These are phyloP conservation scores for Saccharata proteae DNA, from an alignment of 2,329 filamentous ascomycete species.

Conservation along the genomic window DNA sequence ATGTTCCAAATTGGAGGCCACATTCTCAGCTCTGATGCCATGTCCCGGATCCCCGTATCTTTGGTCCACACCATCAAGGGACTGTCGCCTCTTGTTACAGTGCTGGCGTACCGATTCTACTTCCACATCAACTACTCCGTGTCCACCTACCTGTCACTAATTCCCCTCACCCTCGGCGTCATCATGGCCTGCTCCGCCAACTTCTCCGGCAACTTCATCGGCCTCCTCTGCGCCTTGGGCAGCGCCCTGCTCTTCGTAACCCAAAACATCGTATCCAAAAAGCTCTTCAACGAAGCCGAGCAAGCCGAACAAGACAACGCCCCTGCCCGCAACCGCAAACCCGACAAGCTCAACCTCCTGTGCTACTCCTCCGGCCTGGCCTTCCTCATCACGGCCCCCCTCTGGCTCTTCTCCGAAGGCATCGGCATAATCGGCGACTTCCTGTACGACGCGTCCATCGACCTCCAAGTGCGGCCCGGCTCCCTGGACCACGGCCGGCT, in stretches of 20 bases:
- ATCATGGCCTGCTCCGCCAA: constrained; percentile 91
- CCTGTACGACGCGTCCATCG: constrained; percentile 66
- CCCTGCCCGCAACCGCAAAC: constrained; percentile 55
- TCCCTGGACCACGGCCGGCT: constrained; percentile 52
- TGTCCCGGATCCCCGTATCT: constrained; percentile 87
- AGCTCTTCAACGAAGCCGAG: constrained; percentile 89
- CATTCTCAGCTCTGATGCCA: constrained; percentile 86
- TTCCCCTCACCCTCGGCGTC: constrained; percentile 90
- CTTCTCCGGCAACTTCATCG: constrained; percentile 77
- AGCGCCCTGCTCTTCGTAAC: constrained; percentile 94
- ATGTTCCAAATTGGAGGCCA: constrained; percentile 90
- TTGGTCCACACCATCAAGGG: constrained; percentile 98
- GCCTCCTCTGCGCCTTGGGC: constrained; percentile 77
- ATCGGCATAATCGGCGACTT: constrained; percentile 66
- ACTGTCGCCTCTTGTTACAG: constrained; percentile 87
- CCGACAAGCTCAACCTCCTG: constrained; percentile 92
- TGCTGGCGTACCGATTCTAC: constrained; percentile 79
- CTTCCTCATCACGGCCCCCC: constrained; percentile 74
- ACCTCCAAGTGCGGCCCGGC: constrained; percentile 64
- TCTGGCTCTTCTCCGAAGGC: constrained; percentile 91
- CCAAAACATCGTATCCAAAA: constrained; percentile 97
- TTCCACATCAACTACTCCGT: constrained; percentile 80
- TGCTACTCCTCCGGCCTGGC: constrained; percentile 95
- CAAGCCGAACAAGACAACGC: constrained; percentile 64
- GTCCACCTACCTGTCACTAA: constrained; percentile 61